phyloP scores from a whole-genome alignment of 441 rosid genomes.

The Flueggea neowawraea region DNA sequence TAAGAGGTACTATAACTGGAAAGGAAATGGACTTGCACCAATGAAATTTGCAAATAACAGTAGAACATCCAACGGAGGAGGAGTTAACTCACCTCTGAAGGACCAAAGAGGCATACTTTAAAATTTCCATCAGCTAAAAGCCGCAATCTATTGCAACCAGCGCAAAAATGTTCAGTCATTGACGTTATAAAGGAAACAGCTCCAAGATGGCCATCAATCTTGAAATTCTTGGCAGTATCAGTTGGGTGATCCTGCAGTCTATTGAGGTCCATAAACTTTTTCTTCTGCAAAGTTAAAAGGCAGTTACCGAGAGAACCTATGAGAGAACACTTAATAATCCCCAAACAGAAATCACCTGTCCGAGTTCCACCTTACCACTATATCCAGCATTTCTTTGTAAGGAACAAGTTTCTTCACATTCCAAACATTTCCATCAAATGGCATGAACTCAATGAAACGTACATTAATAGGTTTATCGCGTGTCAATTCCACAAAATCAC shows the following conservation, averaged over 20 bases:
- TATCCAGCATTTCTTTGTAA: conserved; percentile 76
- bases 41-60: not conserved
- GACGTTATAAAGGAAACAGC: conserved; percentile 92
- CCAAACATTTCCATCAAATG: conserved; percentile 97
- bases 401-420: conserved; percentile 84
- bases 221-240: conserved; percentile 92
- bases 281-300: conserved; percentile 37
- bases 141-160: conserved; percentile 94
- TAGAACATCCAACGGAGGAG: not conserved
- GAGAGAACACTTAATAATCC: conserved; percentile 7
- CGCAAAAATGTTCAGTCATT: conserved; percentile 95
- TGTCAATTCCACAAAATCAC: conserved; percentile 89
- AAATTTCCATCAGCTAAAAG: conserved; percentile 97
- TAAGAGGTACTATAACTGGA: not conserved
- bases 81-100: conserved; percentile 66
- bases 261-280: conserved; percentile 43
- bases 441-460: conserved; percentile 97
- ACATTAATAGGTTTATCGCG: conserved; percentile 75
- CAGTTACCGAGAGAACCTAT: conserved; percentile 12
- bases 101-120: conserved; percentile 96
- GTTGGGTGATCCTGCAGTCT: conserved; percentile 76
- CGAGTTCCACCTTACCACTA: conserved; percentile 85
- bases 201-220: conserved; percentile 76
- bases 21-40: not conserved
- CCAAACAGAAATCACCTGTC: conserved; percentile 19